These are phyloP conservation scores for Alternaria sp. DNA, from an alignment of 2,329 filamentous ascomycete species.

Conservation along the genomic window DNA sequence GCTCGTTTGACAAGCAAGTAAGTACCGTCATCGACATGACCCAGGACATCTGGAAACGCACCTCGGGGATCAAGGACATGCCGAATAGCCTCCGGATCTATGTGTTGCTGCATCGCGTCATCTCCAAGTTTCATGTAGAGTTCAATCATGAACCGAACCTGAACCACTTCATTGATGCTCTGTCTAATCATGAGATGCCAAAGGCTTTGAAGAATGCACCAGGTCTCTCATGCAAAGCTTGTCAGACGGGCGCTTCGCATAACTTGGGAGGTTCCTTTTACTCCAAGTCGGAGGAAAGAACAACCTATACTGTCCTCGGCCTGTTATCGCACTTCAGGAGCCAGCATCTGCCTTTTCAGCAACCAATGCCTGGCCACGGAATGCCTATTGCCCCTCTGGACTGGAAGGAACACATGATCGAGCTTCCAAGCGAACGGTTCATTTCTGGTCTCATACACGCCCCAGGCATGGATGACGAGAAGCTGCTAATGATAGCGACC, in stretches of 20 bases:
- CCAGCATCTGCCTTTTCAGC: slow-evolving; percentile 54
- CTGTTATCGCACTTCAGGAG: slow-evolving; percentile 67
- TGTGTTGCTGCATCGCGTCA: slow-evolving; percentile 68
- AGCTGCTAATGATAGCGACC: slow-evolving; percentile 59
- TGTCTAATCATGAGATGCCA: slow-evolving; percentile 51
- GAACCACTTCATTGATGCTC: slow-evolving; percentile 59
- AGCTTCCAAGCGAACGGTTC: slow-evolving; percentile 60
- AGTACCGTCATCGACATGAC: slow-evolving; percentile 57
- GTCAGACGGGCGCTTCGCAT: slow-evolving; percentile 39
- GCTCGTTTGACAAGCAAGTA: slow-evolving; percentile 49
- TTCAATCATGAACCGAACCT: slow-evolving; percentile 66
- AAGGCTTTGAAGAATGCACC: slow-evolving; percentile 53
- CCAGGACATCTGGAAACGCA: slow-evolving; percentile 68
- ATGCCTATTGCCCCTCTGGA: slow-evolving; percentile 47
- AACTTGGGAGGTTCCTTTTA: slow-evolving; percentile 39
- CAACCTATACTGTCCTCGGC: slow-evolving; percentile 57
- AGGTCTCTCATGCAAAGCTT: slow-evolving; percentile 54
- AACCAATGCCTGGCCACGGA: slow-evolving; percentile 30
- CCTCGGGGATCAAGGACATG: slow-evolving; percentile 66
- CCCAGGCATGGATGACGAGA: slow-evolving; percentile 64
- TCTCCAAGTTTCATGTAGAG: slow-evolving; percentile 62
- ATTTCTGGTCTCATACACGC: slow-evolving; percentile 58
- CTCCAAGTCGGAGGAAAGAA: slow-evolving; percentile 48
- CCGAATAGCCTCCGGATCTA: slow-evolving; percentile 68
- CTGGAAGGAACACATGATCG: slow-evolving; percentile 68